Conservation (phyloP, 768 basidiomycete genomes). For the Rhodosporidiobolus sp. region DNA sequence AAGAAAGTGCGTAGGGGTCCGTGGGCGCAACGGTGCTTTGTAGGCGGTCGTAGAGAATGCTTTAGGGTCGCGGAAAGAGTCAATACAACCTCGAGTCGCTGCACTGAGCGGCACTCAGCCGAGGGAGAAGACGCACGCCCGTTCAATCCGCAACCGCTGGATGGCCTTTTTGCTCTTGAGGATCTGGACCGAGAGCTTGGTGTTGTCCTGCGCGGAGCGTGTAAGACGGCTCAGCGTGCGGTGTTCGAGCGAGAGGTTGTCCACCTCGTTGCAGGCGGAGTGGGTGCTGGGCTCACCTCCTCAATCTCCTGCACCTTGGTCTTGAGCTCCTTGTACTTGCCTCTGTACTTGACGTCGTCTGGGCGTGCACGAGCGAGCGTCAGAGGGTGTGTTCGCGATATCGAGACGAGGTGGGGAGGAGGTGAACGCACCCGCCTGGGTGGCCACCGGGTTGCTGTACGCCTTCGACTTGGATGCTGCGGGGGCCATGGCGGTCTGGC, state of each 20-base stretch:
- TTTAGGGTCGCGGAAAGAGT: neutral
- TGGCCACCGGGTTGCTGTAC: constrained; percentile 20
- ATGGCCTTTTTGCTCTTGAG: constrained; percentile 41
- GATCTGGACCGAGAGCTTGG: constrained; percentile 33
- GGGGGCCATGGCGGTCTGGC: constrained; percentile 2
- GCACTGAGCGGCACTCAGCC: neutral
- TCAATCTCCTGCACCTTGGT: constrained; percentile 34
- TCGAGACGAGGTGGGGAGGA: neutral
- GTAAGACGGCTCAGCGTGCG: neutral
- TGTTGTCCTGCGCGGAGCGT: constrained; percentile 34
- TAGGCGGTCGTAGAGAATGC: constrained; percentile 39
- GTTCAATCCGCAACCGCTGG: constrained; percentile 37
- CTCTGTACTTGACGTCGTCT: constrained; percentile 41
- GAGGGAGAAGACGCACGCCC: constrained; percentile 22
- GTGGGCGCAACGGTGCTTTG: constrained; percentile 25
- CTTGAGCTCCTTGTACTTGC: constrained; percentile 38
- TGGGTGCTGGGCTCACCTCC: constrained; percentile 14
- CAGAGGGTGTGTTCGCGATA: neutral
- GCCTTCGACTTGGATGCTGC: constrained; percentile 20
- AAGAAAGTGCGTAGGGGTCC: constrained; percentile 37
- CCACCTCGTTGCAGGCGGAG: neutral
- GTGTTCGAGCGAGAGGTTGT: neutral
- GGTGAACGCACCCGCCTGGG: constrained; percentile 24
- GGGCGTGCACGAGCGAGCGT: neutral
- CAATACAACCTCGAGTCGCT: too few relatives aligned